Evolutionary conservation across 2,329 filamentous ascomycete species (phyloP).

Genomic region (Microdochium bolleyi): DNA sequence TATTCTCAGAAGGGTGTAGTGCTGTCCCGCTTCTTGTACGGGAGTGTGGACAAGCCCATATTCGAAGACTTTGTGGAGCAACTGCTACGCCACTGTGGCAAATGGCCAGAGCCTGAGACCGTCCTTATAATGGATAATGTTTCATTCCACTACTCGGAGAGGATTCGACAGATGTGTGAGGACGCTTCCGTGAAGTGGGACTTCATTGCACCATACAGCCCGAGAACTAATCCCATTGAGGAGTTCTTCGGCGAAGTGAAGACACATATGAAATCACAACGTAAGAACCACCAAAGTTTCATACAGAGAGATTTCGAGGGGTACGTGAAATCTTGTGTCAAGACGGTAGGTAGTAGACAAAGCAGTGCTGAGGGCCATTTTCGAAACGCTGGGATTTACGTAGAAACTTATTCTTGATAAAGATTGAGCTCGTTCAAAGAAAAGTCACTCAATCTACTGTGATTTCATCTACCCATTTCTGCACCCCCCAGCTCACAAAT

Average conservation of each 20-base stretch:
- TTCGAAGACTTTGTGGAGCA: constrained; percentile 2
- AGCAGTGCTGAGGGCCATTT: too few species aligned
- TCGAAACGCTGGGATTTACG: constrained; percentile 4
- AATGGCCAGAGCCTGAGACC: constrained; percentile 1
- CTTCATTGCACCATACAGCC: too few species aligned
- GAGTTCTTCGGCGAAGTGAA: constrained; percentile 4
- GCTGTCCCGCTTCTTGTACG: constrained; percentile 1
- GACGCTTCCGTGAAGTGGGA: too few species aligned
- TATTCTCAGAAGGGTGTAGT: constrained; percentile 3
- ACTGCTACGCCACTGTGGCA: constrained; percentile 1
- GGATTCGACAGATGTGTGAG: too few species aligned
- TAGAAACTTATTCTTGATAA: constrained; percentile 1
- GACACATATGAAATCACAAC: constrained; percentile 3
- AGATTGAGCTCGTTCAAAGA: background rate
- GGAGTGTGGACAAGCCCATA: background rate
- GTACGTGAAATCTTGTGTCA: too few species aligned
- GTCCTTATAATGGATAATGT: background rate
- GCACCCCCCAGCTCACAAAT: constrained; percentile 1
- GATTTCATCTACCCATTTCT: background rate
- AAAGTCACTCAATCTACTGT: background rate
- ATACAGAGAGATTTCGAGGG: too few species aligned
- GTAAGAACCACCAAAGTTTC: constrained; percentile 1
- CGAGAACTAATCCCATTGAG: constrained; percentile 2
- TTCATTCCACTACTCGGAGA: background rate
- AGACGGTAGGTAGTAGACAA: too few species aligned